Base-by-base conservation (phyloP, 1,284 basidiomycete species). In the Trichosporon sp. region DNA sequence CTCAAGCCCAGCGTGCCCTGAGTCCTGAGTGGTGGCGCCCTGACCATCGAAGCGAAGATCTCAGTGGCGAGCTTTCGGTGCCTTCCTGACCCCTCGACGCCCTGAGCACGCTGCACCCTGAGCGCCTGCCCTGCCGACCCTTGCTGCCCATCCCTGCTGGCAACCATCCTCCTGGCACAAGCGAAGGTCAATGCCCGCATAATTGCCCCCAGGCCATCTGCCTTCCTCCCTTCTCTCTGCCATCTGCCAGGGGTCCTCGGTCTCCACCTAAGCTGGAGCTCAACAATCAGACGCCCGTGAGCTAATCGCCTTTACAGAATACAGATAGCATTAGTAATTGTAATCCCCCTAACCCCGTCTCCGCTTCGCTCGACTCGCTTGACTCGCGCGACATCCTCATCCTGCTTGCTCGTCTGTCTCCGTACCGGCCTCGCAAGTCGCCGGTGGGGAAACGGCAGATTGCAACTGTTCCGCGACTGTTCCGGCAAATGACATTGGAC, bases 31-130 rank as follows among this genome's bases (percentile, higher is more conserved):
- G n/a, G n/a, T 37, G 36, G 36, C 21, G 25, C 14, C 49, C 49
- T 29, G 49, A 54, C 49, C 25, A 54, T n/a, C 25, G 25, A 54
- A 54, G 49, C 49, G 49, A 54, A 54, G 49, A 54, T 54, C 49
- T 54, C 49, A 54, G 49, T 54, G 49, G 49, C 49, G 49, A 29
- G 49, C 49, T 54, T 54, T 54, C 25, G 31, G 49, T 54, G 49
- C 49, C 49, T n/a, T 54, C 49, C 14, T 29, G 14, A 27, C 25
- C 27, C 49, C 49, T 54, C 25, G 1, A 3, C 7, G 14, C 49
- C 49, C 49, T 54, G 49, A 29, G 16, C 25, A n/a, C 49, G 3
- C 14, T 16, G 8, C 27, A n/a, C 49, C 49, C 49, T 54, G 49
- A 54, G 27, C 16, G 11, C 7, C 9, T 7, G 21, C 49, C 49